Evolutionary conservation across 2,329 filamentous ascomycete species (phyloP).

Genomic region (Stagonosporopsis tanaceti): DNA sequence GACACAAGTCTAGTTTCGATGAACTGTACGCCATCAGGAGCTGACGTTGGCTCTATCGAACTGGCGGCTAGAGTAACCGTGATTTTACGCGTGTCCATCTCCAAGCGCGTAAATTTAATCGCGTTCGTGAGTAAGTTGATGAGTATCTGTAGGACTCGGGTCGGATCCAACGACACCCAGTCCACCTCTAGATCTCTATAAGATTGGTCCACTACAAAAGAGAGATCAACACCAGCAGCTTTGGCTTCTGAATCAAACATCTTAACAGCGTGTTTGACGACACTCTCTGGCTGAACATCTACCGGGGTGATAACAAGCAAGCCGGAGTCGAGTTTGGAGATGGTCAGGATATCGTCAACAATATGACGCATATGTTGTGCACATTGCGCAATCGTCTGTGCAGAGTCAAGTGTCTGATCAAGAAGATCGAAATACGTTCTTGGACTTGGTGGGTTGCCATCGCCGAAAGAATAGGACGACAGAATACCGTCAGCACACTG

Average conservation of each 20-base stretch:
- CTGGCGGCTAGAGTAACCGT: conserved; percentile 49
- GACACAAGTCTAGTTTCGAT: conserved; percentile 35
- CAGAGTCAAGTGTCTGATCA: conserved; percentile 43
- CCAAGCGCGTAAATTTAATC: conserved; percentile 55
- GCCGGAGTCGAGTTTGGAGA: conserved; percentile 56
- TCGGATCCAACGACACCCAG: conserved; percentile 54
- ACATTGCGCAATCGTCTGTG: conserved; percentile 55
- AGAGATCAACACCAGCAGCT: conserved; percentile 38
- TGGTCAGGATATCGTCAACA: conserved; percentile 57
- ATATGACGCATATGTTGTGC: conserved; percentile 57
- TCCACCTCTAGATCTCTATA: conserved; percentile 48
- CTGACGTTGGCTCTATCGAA: conserved; percentile 39
- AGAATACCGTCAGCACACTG: conserved; percentile 53
- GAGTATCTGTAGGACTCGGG: conserved; percentile 49
- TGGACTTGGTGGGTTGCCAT: conserved; percentile 11
- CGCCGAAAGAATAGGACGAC: conserved; percentile 32
- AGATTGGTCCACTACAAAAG: conserved; percentile 45
- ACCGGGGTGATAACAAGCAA: conserved; percentile 53
- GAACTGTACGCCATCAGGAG: conserved; percentile 38
- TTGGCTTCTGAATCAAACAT: conserved; percentile 51
- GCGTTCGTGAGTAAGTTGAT: conserved; percentile 53
- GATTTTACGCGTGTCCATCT: conserved; percentile 40
- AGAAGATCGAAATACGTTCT: conserved; percentile 27
- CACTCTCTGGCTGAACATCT: conserved; percentile 44
- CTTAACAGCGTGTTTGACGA: conserved; percentile 44